Evolutionary conservation across 805 yeast genomes (phyloP).

Genomic region (Sugiyamaella boreocaroliniensis): DNA sequence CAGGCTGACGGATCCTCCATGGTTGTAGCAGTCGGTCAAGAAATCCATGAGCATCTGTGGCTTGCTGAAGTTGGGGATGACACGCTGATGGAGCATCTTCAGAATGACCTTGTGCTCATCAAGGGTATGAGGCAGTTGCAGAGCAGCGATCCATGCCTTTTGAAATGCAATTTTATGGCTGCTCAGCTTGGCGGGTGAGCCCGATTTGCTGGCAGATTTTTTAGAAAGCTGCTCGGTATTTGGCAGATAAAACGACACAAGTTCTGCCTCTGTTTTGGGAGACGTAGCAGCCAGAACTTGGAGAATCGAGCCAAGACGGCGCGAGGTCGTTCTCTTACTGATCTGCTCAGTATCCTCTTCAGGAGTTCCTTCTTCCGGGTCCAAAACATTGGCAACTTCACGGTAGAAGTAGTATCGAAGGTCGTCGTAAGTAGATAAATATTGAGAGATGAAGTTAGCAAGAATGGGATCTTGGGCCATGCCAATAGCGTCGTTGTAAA

Average conservation of each 20-base stretch:
- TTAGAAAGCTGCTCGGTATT: conserved; percentile 19
- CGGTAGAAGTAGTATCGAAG: conserved; percentile 66
- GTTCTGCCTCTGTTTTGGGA: conserved; percentile 22
- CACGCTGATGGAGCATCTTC: conserved; percentile 68
- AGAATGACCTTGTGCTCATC: conserved; percentile 65
- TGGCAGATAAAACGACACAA: conserved; percentile 14
- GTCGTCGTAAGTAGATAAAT: conserved; percentile 50
- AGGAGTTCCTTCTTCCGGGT: not conserved
- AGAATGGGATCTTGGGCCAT: conserved; percentile 21
- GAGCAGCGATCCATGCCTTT: conserved; percentile 52
- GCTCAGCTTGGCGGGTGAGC: conserved; percentile 34
- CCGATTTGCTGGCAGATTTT: conserved; percentile 26
- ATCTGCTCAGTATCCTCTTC: not conserved
- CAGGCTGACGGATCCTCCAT: conserved; percentile 57
- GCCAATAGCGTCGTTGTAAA: conserved; percentile 46
- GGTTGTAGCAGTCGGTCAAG: conserved; percentile 74
- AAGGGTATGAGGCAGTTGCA: conserved; percentile 43
- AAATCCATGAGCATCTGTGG: conserved; percentile 91
- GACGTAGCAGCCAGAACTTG: conserved; percentile 9
- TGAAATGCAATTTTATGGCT: conserved; percentile 63
- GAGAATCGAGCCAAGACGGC: not conserved
- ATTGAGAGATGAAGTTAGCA: not conserved
- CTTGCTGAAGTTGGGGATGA: conserved; percentile 71
- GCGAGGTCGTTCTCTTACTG: not conserved
- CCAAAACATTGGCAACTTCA: conserved; percentile 33